These are phyloP conservation scores for Stylosanthes scabra DNA, from an alignment of 331 rosid genomes.

Conservation along the genomic window DNA sequence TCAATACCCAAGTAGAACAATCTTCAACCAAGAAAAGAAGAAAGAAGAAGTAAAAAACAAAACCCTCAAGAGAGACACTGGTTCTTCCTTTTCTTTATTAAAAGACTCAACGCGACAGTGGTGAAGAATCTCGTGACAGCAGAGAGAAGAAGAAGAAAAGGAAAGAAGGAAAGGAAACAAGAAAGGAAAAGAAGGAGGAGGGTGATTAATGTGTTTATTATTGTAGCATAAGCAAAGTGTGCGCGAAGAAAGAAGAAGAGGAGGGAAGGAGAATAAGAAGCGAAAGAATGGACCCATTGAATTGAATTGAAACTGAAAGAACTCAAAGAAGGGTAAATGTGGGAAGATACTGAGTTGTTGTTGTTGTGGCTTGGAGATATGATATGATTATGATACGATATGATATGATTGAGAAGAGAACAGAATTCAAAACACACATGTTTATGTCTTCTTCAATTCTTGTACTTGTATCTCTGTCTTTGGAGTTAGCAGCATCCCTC, in stretches of 20 bases:
- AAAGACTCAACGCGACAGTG: background rate
- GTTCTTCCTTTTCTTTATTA: background rate
- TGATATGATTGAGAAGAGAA: background rate
- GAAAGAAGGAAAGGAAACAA: background rate
- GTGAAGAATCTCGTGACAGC: background rate
- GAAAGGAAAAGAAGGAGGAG: background rate
- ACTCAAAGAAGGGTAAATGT: slow-evolving; percentile 49
- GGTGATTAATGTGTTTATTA: slow-evolving; percentile 7
- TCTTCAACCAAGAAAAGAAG: background rate
- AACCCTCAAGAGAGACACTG: background rate
- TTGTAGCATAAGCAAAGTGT: background rate
- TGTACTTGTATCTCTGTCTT: background rate
- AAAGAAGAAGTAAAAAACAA: background rate
- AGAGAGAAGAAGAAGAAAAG: background rate
- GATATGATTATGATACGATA: background rate
- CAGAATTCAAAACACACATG: background rate
- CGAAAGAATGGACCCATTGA: slow-evolving; percentile 50
- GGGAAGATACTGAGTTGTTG: slow-evolving; percentile 36
- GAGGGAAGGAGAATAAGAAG: slow-evolving; percentile 1
- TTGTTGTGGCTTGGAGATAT: background rate
- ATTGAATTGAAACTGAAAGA: slow-evolving; percentile 1
- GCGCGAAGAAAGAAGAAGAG: slow-evolving; percentile 29
- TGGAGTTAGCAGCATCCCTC: no score
- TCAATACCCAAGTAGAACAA: background rate
- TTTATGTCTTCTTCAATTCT: no score